phyloP scores from a whole-genome alignment of 768 basidiomycete species.

The Lactifluus piperatus region DNA sequence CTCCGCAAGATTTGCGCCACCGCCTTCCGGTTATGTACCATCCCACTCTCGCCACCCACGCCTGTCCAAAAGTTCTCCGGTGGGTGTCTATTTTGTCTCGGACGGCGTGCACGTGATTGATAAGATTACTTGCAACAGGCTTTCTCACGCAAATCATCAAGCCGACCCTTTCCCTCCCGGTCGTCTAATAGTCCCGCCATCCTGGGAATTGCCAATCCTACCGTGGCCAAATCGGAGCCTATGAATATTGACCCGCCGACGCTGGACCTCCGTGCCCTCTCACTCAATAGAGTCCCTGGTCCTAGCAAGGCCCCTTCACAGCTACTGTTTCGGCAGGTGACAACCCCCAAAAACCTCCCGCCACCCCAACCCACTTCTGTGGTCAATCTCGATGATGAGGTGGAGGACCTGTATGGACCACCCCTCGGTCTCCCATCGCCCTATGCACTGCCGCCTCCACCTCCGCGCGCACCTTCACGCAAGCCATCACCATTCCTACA shows the following conservation, averaged over 20 bases:
- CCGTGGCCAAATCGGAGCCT: neutral
- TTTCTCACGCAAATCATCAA: neutral
- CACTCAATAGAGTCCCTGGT: neutral
- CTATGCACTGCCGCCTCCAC: neutral
- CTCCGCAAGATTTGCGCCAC: neutral
- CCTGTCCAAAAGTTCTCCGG: neutral
- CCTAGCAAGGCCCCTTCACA: neutral
- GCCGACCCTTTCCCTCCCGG: neutral
- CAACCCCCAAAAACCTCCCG: neutral
- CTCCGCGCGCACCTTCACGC: neutral
- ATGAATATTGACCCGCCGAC: constrained; percentile 6
- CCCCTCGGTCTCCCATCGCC: neutral
- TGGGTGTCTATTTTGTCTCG: neutral
- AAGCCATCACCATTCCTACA: neutral
- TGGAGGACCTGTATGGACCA: constrained; percentile 4
- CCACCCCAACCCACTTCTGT: neutral
- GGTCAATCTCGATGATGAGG: neutral
- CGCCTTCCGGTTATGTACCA: neutral
- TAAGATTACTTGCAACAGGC: neutral
- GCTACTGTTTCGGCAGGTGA: neutral
- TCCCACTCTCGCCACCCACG: neutral
- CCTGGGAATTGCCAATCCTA: neutral
- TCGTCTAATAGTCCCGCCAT: neutral
- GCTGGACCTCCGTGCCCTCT: constrained; percentile 13
- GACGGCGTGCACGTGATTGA: neutral